Conservation (phyloP, 129 eudicot genomes). For the Artemisia tridentata region DNA sequence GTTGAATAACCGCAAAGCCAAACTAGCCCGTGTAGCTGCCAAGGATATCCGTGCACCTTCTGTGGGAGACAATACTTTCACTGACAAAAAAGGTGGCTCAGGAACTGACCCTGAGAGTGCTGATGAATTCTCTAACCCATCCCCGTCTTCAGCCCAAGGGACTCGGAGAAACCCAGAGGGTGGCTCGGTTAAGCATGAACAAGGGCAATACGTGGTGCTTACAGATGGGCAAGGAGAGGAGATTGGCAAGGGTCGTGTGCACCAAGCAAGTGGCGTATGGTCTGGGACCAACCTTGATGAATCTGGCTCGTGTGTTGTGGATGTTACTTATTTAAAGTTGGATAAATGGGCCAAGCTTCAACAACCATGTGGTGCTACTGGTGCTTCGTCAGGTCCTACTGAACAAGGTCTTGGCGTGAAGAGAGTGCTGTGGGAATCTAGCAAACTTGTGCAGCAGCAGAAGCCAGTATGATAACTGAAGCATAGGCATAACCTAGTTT, state of each 20-base stretch:
- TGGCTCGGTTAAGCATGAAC: constrained; percentile 23
- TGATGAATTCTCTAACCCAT: constrained; percentile 36
- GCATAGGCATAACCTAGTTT: background rate
- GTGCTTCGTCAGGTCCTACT: constrained; percentile 53
- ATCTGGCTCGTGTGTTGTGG: constrained; percentile 68
- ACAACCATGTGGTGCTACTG: constrained; percentile 54
- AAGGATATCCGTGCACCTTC: constrained; percentile 58
- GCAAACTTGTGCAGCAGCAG: constrained; percentile 37
- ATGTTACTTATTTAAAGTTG: constrained; percentile 46
- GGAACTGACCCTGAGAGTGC: constrained; percentile 47
- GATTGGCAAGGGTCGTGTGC: constrained; percentile 67
- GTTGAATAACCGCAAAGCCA: constrained; percentile 93
- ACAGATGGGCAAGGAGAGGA: constrained; percentile 56
- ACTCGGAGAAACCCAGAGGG: constrained; percentile 27
- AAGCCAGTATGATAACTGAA: constrained; percentile 26
- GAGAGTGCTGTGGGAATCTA: constrained; percentile 71
- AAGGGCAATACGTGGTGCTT: constrained; percentile 66
- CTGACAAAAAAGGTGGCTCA: constrained; percentile 60
- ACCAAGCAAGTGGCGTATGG: constrained; percentile 71
- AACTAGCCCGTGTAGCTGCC: constrained; percentile 86
- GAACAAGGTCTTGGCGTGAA: constrained; percentile 42
- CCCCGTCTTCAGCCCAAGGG: constrained; percentile 36
- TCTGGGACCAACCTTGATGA: constrained; percentile 51
- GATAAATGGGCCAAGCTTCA: constrained; percentile 50
- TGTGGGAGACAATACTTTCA: constrained; percentile 42